Evolutionary conservation across 768 basidiomycete genomes (phyloP), one percentile per base, ranked within the genome.

Genomic region (Strobilomyces dryophilus): DNA sequence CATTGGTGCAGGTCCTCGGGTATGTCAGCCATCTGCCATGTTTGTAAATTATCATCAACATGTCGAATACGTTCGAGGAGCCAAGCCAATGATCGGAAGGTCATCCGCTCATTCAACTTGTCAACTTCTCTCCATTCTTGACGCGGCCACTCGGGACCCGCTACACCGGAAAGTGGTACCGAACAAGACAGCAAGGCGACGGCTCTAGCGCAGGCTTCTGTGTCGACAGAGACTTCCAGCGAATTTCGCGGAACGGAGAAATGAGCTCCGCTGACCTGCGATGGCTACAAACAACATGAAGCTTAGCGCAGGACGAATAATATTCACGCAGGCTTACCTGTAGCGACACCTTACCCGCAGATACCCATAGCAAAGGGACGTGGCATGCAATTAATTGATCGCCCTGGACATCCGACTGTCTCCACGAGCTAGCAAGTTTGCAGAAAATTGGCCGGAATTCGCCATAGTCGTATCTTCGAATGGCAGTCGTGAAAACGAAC

Each of bases 11-110:
- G 72, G 20, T 79, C 71, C 4, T 76, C 72, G 0, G 73, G 70
- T 5, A 76, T 59, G 3, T 76, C 70, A 29, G 85, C 71, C 1
- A 66, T 55, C 52, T 89, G 85, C 95, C 95, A 98, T 3, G 74
- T 62, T 26, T 71, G 73, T 60, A 88, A 79, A 52, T 79, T 72
- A 35, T 82, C 82, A 21, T 87, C 81, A 52, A 92, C 80, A 53
- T 84, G 81, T 12, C 89, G 83, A 55, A 95, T 79, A 46, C 92
- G 83, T 64, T 94, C 90, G 21, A 92, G 73, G 18, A 97, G 71
- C 94, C 95, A 98, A 2, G 92, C 88, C 15, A 95, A 66, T 5
- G 84, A 76, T 55, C 81, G 82, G 76, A 94, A 95, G 1, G 84
- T 86, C 11, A 79, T 74, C 4, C 93, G 84, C 64, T 95, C 91